Evolutionary conservation across 169 alveolate species (phyloP).

Genomic region (Plasmodium gaboni): DNA sequence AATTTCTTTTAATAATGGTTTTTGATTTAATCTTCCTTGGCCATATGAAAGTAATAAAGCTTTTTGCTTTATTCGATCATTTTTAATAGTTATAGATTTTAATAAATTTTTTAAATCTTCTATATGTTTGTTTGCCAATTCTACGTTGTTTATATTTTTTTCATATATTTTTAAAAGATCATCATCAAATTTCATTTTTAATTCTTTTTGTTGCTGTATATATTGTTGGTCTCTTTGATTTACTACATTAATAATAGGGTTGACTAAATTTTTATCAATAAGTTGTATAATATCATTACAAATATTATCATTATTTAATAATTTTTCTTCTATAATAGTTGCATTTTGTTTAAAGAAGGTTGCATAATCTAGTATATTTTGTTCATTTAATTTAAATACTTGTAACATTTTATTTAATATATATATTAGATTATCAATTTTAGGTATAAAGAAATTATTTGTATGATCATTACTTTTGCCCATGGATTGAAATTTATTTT

Average conservation of each 20-base stretch:
- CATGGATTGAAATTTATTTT: slow-evolving; percentile 5
- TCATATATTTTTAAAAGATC: slow-evolving; percentile 55
- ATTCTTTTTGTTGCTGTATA: slow-evolving; percentile 14
- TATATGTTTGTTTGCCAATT: slow-evolving; percentile 50
- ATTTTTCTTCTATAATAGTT: slow-evolving; percentile 23
- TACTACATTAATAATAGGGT: slow-evolving; percentile 16
- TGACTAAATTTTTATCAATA: slow-evolving; percentile 15
- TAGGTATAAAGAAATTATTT: slow-evolving; percentile 26
- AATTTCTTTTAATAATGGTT: slow-evolving; percentile 32
- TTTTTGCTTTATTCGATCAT: slow-evolving; percentile 18
- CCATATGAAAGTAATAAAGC: slow-evolving; percentile 32
- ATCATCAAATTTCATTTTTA: slow-evolving; percentile 50
- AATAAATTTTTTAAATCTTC: slow-evolving; percentile 32
- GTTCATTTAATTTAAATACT: slow-evolving; percentile 44
- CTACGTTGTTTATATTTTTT: slow-evolving; percentile 51
- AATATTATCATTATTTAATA: slow-evolving; percentile 30
- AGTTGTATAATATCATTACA: slow-evolving; percentile 53
- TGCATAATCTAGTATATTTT: slow-evolving; percentile 30
- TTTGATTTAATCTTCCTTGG: slow-evolving; percentile 57
- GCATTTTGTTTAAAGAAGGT: slow-evolving; percentile 43
- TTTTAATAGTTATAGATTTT: slow-evolving; percentile 1
- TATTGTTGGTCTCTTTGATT: slow-evolving; percentile 45
- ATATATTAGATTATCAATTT: slow-evolving; percentile 30
- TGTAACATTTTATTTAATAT: slow-evolving; percentile 38
- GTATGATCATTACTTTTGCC: background rate